Evolutionary conservation across 148 eudicot species (phyloP), one percentile per base, ranked within the genome.

Genomic region (Nepenthes gracilis): DNA sequence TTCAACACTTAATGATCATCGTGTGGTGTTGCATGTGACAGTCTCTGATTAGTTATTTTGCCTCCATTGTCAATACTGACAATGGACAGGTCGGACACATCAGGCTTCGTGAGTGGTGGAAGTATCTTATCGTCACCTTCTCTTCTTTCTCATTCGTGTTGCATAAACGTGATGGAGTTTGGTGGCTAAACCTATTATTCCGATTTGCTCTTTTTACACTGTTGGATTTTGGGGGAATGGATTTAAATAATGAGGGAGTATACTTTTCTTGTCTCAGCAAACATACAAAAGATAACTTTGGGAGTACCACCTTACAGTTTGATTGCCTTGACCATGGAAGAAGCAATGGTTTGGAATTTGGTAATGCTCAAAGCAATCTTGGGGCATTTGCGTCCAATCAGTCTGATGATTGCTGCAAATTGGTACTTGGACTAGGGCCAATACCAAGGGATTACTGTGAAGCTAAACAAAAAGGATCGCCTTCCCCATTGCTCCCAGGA

Each of bases 381-480:
- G 70, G 67, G 55, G 62, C 47, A 43, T 63, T 63, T 53, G 37
- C 66, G 58, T 56, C 63, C 33, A 54, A 61, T 52, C 68, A 71
- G 37, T 59, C 73, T 9, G 95, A 93, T 68, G 99, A 93, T 69
- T 87, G 85, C n/a, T 93, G 97, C 74, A 73, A 79, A 60, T 69
- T 93, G 72, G 96, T 93, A 32, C 97, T 93, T 47, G 99, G 99
- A 9, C 66, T 93, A 57, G 99, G 99, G 12, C 99, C 99, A 0
- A 81, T 90, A 2, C 77, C 95, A 40, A 77, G 69, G 60, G 58
- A 70, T 58, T 80, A 74, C 51, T 72, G 85, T 36, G 71, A 77
- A 33, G 62, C 32, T 35, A 70, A 67, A 51, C 82, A 71, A 60
- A 88, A 83, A 49, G 75, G 64, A 45, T 65, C 73, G 15, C 56